Conservation (phyloP, 768 basidiomycete genomes). For the Mycena vitilis region DNA sequence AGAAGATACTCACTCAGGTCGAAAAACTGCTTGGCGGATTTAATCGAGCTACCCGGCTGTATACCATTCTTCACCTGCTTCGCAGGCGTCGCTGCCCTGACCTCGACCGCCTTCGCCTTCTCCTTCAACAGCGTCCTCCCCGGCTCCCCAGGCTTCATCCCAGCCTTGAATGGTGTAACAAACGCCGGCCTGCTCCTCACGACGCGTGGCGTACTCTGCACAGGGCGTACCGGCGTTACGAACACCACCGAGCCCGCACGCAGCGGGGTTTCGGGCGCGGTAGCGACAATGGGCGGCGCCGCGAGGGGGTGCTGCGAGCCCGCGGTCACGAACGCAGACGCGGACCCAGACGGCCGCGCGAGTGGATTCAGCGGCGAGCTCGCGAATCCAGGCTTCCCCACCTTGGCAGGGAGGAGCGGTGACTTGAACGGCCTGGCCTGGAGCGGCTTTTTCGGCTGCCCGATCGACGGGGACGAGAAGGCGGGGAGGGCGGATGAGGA, state of each 20-base stretch:
- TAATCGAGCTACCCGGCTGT: slow-evolving; percentile 31
- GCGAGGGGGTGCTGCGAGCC: slow-evolving; percentile 53
- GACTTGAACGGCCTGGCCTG: slow-evolving; percentile 43
- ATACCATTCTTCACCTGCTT: slow-evolving; percentile 19
- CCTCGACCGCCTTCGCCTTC: slow-evolving; percentile 33
- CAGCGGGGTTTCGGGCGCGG: slow-evolving; percentile 29
- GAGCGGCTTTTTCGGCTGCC: slow-evolving; percentile 28
- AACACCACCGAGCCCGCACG: slow-evolving; percentile 24
- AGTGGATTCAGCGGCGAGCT: slow-evolving; percentile 48
- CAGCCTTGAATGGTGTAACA: slow-evolving; percentile 71
- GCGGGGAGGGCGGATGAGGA: slow-evolving; percentile 30
- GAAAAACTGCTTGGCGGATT: slow-evolving; percentile 47
- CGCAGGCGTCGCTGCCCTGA: slow-evolving; percentile 26
- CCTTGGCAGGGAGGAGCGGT: slow-evolving; percentile 23
- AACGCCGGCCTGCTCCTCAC: slow-evolving; percentile 54
- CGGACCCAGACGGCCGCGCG: slow-evolving; percentile 13
- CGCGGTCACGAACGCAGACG: slow-evolving; percentile 34
- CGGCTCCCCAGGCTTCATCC: slow-evolving; percentile 58
- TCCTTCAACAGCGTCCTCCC: slow-evolving; percentile 47
- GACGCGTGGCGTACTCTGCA: slow-evolving; percentile 11
- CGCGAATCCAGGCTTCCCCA: slow-evolving; percentile 28
- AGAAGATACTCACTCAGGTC: slow-evolving; percentile 54
- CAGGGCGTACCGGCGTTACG: slow-evolving; percentile 32
- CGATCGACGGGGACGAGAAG: slow-evolving; percentile 32
- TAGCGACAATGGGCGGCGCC: slow-evolving; percentile 37